Evolutionary conservation across 306 rosid species (phyloP), one percentile per base, ranked within the genome.

Genomic region (Datisca glomerata): DNA sequence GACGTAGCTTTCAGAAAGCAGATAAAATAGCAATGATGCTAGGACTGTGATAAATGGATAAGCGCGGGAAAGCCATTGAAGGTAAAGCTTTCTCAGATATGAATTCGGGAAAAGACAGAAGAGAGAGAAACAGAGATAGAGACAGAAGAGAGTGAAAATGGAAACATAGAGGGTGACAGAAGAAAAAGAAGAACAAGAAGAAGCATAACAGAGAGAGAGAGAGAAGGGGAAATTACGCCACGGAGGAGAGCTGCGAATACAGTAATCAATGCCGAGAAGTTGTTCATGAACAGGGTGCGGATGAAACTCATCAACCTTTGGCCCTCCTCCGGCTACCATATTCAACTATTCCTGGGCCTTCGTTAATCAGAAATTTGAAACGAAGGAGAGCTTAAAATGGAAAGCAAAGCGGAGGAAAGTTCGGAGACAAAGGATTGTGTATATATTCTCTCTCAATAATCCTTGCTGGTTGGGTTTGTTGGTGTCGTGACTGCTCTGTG

Each of bases 251-350:
- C 95, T 83, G 22, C 60, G 52, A 53, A 87, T 52, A 45, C 97
- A 76, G 75, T 52, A 89, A 46, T 74, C 71, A 34, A 83, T 69
- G 16, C 93, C 85, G 10, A 83, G 86, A 70, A 83, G 89, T 45
- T 89, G 97, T 0, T 83, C 97, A 67, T 68, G 79, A 6, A 77
- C 56, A 0, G 95, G 86, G 57, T 77, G 93, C 19, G 97, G 95
- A 12, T 42, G 71, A 22, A 74, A 73, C 18, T 79, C 94, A 31
- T 67, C 89, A 7, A 1, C 42, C 49, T 76, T 80, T 3, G 31
- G 55, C 2, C 69, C 46, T 23, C 53, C 76, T 27, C 55, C 77
- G 18, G 13, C 58, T 31, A 31, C n/a, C 36, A 31, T n/a, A n/a
- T n/a, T n/a, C n/a, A n/a, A n/a, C n/a, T n/a, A n/a, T n/a, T n/a